A percentile compares a stretch with the other conserved stretches of the same genome.
phyloP scores from a whole-genome alignment of 1,139 yeast genomes.

The Arxiozyma heterogenica region DNA sequence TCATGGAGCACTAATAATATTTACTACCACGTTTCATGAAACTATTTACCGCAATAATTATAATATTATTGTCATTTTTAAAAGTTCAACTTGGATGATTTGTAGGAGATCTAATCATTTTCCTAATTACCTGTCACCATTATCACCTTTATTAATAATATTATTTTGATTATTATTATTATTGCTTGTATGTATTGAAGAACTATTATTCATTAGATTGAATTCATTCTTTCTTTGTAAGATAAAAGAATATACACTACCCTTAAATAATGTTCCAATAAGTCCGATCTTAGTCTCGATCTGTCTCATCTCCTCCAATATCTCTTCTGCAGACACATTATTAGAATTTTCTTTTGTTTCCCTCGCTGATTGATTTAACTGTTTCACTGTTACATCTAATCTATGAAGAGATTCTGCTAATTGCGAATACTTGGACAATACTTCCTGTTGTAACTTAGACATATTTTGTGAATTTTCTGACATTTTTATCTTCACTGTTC shows the following conservation, averaged over 20 bases:
- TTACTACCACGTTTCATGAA: not conserved
- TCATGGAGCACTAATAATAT: not conserved
- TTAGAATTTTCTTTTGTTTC: slow-evolving; percentile 4
- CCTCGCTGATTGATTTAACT: slow-evolving; percentile 15
- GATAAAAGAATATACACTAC: slow-evolving; percentile 56
- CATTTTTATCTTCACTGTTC: not conserved
- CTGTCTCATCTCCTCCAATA: slow-evolving; percentile 36
- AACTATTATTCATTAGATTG: slow-evolving; percentile 6
- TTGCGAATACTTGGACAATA: slow-evolving; percentile 22
- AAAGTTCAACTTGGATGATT: not conserved
- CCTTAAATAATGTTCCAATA: slow-evolving; percentile 57
- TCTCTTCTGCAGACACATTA: slow-evolving; percentile 23
- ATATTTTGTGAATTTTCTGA: not conserved
- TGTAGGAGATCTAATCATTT: too few species aligned
- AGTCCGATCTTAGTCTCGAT: slow-evolving; percentile 57
- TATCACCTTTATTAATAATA: not conserved
- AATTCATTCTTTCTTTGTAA: slow-evolving; percentile 31
- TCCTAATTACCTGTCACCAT: not conserved
- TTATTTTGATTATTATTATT: not conserved
- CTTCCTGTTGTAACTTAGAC: slow-evolving; percentile 21
- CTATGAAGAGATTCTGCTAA: slow-evolving; percentile 23
- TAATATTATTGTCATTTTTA: too few species aligned
- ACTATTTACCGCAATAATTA: not conserved
- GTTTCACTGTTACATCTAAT: slow-evolving; percentile 23
- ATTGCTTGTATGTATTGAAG: not conserved